Evolutionary conservation across 1,284 basidiomycete genomes (phyloP).

Genomic region (Apiotrichum gracile): DNA sequence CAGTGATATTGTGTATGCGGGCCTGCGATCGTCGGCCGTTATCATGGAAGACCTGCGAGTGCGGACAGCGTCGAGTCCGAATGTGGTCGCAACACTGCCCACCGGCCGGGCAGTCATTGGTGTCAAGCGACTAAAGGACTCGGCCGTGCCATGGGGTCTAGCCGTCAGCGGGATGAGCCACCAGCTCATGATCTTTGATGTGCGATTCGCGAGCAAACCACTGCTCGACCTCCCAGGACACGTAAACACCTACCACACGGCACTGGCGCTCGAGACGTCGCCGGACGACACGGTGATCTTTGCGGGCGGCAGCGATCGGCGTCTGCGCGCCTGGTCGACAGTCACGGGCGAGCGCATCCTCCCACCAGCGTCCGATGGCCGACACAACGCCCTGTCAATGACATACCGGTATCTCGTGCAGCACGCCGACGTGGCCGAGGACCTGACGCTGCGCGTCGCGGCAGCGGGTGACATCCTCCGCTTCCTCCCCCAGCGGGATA

Average conservation of each 20-base stretch:
- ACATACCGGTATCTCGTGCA: constrained; percentile 3
- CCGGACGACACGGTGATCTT: constrained; percentile 31
- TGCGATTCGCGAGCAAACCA: constrained; percentile 26
- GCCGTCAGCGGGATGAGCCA: constrained; percentile 30
- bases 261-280: constrained; percentile 28
- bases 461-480: constrained; percentile 7
- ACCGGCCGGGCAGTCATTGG: constrained; percentile 31
- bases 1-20: constrained; percentile 27
- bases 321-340: constrained; percentile 32
- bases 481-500: neutral
- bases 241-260: constrained; percentile 27
- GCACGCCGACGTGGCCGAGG: constrained; percentile 13
- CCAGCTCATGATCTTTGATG: constrained; percentile 37
- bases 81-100: constrained; percentile 12
- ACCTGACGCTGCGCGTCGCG: constrained; percentile 9
- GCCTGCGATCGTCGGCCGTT: constrained; percentile 22
- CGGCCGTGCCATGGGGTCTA: constrained; percentile 39
- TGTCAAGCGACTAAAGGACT: constrained; percentile 32
- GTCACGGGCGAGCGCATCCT: constrained; percentile 21
- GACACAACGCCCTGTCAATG: neutral
- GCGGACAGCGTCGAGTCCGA: neutral
- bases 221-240: constrained; percentile 28
- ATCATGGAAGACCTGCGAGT: constrained; percentile 28
- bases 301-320: constrained; percentile 30
- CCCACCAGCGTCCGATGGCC: neutral